Evolutionary conservation across 1,139 yeast species (phyloP).

Genomic region (Candida smagusa): DNA sequence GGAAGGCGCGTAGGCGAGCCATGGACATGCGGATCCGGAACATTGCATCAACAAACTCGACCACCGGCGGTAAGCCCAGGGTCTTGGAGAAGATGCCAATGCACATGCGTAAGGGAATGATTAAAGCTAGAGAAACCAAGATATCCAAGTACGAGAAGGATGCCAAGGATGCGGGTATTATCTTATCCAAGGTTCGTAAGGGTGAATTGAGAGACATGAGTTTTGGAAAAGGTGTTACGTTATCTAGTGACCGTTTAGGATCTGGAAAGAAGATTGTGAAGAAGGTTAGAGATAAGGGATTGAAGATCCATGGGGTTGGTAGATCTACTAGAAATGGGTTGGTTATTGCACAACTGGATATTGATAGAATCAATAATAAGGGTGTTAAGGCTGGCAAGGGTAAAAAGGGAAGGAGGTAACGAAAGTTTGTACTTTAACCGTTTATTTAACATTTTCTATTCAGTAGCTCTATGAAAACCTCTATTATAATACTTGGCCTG

Average conservation of each 20-base stretch:
- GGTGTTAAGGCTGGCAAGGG: conserved; percentile 9
- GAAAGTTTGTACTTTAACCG: too few relatives aligned
- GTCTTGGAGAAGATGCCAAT: conserved; percentile 81
- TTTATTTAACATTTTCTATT: too few relatives aligned
- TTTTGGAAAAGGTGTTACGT: conserved; percentile 53
- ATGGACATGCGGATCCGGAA: conserved; percentile 63
- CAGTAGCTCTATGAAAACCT: too few relatives aligned
- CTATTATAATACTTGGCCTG: too few relatives aligned
- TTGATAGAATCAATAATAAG: conserved; percentile 41
- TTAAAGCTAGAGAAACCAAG: conserved; percentile 50
- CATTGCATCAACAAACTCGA: conserved; percentile 51
- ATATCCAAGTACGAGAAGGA: conserved; percentile 63
- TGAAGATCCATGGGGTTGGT: conserved; percentile 76
- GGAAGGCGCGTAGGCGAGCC: conserved; percentile 74
- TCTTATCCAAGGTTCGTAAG: conserved; percentile 61
- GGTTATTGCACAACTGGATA: conserved; percentile 67
- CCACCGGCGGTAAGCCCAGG: conserved; percentile 33
- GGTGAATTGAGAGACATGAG: conserved; percentile 60
- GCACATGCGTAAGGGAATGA: conserved; percentile 82
- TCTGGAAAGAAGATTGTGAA: conserved; percentile 31
- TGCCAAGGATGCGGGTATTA: conserved; percentile 86
- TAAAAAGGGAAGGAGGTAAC: conserved; percentile 14
- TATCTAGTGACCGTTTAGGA: conserved; percentile 58
- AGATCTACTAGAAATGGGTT: conserved; percentile 78
- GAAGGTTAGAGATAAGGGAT: conserved; percentile 67